A percentile compares a stretch with the other conserved stretches of the same genome.
Conservation (phyloP, 1,284 basidiomycete genomes). For the Ustilago lituana region DNA sequence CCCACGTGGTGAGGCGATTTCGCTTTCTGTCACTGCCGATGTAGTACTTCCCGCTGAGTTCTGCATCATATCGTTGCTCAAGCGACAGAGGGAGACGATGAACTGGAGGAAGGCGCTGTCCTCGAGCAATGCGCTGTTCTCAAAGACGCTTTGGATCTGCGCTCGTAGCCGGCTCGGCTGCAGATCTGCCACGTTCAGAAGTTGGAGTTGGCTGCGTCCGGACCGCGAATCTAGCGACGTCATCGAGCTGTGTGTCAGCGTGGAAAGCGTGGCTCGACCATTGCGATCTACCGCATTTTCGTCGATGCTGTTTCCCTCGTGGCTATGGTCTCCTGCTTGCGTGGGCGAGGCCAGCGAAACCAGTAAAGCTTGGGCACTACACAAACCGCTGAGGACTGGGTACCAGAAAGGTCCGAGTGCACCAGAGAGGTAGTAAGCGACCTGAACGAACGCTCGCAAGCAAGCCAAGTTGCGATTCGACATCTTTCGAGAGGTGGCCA, state of each 20-base stretch:
- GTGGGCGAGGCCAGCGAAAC: conserved; percentile 9
- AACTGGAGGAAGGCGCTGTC: conserved; percentile 84
- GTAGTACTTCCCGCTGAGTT: conserved; percentile 4
- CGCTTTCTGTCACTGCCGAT: conserved; percentile 3
- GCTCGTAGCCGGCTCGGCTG: conserved; percentile 27
- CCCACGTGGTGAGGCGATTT: conserved; percentile 12
- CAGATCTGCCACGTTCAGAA: conserved; percentile 33
- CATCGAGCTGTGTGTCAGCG: conserved; percentile 37
- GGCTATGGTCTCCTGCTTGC: neutral
- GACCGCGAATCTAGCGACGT: conserved; percentile 34
- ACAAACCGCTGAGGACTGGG: conserved; percentile 76
- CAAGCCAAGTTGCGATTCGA: conserved; percentile 90
- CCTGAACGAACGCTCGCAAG: conserved; percentile 81
- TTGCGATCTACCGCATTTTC: conserved; percentile 13
- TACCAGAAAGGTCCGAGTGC: conserved; percentile 90
- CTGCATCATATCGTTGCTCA: conserved; percentile 72
- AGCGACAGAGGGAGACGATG: conserved; percentile 80
- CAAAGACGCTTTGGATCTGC: conserved; percentile 54
- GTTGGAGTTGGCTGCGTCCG: conserved; percentile 39
- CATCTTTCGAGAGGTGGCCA: conserved; percentile 70
- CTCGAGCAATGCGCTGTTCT: conserved; percentile 75
- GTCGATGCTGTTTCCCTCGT: neutral
- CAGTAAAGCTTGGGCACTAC: conserved; percentile 44
- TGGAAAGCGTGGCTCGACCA: conserved; percentile 34
- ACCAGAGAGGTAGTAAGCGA: conserved; percentile 82